Evolutionary conservation across 208 protist species (phyloP), one percentile per base, ranked within the genome.

Genomic region (Porcisia hertigi): DNA sequence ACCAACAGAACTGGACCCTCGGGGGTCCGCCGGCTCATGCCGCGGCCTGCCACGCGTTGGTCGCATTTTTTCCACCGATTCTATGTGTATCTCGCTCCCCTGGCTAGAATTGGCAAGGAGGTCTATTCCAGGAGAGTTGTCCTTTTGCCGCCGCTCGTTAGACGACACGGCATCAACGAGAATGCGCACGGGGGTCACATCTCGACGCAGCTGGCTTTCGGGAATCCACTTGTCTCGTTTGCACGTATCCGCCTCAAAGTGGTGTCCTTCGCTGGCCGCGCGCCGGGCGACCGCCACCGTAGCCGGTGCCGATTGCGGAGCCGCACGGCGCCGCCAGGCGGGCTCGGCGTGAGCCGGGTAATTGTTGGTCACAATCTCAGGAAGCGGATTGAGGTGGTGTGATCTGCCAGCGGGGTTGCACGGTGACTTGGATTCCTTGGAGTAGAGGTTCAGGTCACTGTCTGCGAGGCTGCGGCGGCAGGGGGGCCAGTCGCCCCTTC

Each of bases 331-430:
- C 1, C 14, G 18, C 59, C 30, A 62, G 16, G 25, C 72, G 4
- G 58, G 41, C 60, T 74, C 57, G 8, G 8, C 43, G 18, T 53
- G 74, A 41, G 59, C 39, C n/a, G 55, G 57, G 6, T 47, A 73
- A 25, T 39, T 16, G 36, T 54, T 73, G 47, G 2, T n/a, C 34
- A 11, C 59, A n/a, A 77, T 30, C 16, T 57, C 77, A 12, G 69
- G 60, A 47, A 87, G 54, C 64, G 83, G 83, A 47, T 78, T 79
- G n/a, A 87, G 69, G 58, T 87, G 79, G 55, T 77, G 79, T 36
- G 73, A 69, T 69, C 55, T 63, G 34, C 76, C 79, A 1, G 53
- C 65, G 1, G 73, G 14, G 70, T 81, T 83, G 45, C 76, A 75
- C 18, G 69, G 72, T 6, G 59, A 81, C 62, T 73, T 76, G 5